phyloP scores from a whole-genome alignment of 352 stramenopile species.

The Globisporangium spinosum region DNA sequence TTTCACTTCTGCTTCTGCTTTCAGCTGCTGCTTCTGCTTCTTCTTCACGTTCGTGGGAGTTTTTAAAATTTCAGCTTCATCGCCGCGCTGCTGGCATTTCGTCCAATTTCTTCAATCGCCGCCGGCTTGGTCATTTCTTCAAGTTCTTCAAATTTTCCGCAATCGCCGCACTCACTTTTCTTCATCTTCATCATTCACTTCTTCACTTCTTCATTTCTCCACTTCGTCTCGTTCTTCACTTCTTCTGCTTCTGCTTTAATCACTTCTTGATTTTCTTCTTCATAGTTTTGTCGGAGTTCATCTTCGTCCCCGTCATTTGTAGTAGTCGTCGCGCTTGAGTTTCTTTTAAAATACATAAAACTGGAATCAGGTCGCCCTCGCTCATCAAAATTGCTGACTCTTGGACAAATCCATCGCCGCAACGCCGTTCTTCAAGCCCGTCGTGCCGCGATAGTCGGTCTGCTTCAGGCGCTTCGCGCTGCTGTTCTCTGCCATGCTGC shows the following conservation, averaged over 20 bases:
- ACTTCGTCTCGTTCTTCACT: conserved; percentile 27
- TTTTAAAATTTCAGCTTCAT: neutral
- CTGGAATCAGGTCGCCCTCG: conserved; percentile 5
- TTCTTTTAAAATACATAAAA: conserved; percentile 23
- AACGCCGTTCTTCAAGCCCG: conserved; percentile 16
- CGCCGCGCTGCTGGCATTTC: neutral
- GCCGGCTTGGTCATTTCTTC: neutral
- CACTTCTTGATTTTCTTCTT: conserved; percentile 8
- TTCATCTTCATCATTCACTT: conserved; percentile 26
- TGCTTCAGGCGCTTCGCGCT: conserved; percentile 13
- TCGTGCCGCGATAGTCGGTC: conserved; percentile 4
- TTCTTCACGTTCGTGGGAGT: neutral
- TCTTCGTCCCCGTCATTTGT: conserved; percentile 5
- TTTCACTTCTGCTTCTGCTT: neutral
- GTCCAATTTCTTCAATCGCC: neutral
- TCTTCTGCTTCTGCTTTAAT: conserved; percentile 16
- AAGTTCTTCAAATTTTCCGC: neutral
- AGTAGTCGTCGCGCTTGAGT: conserved; percentile 1
- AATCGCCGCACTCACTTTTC: neutral
- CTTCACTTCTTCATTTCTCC: conserved; percentile 19
- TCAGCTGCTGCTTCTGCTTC: neutral
- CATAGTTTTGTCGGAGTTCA: conserved; percentile 6
- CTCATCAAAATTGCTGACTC: conserved; percentile 8
- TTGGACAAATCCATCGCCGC: conserved; percentile 19
- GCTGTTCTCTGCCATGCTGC: neutral